These are phyloP conservation scores for Solanum hybrid DNA, from an alignment of 305 asterid species.

Conservation along the genomic window DNA sequence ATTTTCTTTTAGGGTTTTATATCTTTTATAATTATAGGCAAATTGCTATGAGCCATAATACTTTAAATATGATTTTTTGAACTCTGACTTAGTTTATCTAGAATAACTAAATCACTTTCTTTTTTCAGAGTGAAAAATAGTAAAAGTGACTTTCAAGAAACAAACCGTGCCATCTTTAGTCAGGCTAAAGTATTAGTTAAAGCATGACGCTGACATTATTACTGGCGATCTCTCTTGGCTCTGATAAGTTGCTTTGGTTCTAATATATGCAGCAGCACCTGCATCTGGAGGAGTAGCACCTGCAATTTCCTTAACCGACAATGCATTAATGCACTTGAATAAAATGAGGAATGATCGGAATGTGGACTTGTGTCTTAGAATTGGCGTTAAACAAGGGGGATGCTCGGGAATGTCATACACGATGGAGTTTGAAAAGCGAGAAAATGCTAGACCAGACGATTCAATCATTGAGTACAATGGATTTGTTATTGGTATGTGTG, in stretches of 20 bases:
- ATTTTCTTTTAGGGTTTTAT: background rate
- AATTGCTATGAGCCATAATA: background rate
- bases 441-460: constrained; percentile 69
- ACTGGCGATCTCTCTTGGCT: background rate
- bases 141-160: background rate
- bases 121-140: background rate
- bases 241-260: background rate
- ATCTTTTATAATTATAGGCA: background rate
- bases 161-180: background rate
- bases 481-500: constrained; percentile 56
- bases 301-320: constrained; percentile 67
- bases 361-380: constrained; percentile 75
- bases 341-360: constrained; percentile 59
- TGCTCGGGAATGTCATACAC: constrained; percentile 95
- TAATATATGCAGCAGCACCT: constrained; percentile 36
- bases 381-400: constrained; percentile 97
- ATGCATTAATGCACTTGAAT: constrained; percentile 68
- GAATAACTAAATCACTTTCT: background rate
- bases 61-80: background rate
- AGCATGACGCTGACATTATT: background rate
- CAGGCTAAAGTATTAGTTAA: background rate
- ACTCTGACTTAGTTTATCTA: background rate
- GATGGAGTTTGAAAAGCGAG: constrained; percentile 86
- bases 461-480: constrained; percentile 84
- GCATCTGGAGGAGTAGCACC: constrained; percentile 59